phyloP scores from a whole-genome alignment of 148 eudicot genomes.

The Pharnaceum exiguum region DNA sequence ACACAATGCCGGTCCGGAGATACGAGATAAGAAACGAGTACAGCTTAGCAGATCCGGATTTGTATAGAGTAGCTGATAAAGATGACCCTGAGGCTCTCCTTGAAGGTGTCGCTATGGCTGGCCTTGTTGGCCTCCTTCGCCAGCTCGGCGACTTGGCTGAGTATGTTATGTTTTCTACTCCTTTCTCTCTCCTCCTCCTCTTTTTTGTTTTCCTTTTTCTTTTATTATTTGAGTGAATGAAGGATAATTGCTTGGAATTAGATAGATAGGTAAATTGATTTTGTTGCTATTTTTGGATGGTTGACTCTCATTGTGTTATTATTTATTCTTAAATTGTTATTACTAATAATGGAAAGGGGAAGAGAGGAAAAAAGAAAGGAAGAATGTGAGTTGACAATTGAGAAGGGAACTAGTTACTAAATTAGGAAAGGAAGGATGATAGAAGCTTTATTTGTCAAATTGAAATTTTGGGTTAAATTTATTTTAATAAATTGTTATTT shows the following conservation, averaged over 20 bases:
- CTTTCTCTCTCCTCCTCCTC: neutral
- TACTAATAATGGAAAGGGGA: neutral
- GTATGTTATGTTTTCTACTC: slow-evolving; percentile 33
- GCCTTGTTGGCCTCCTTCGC: slow-evolving; percentile 89
- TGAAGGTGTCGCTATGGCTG: slow-evolving; percentile 98
- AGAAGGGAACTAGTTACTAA: too few relatives aligned
- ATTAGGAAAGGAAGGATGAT: too few relatives aligned
- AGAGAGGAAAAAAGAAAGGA: neutral
- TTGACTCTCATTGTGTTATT: neutral
- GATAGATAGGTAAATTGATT: neutral
- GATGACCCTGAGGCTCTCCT: slow-evolving; percentile 97
- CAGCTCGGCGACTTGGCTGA: slow-evolving; percentile 98
- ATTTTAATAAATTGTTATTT: too few relatives aligned
- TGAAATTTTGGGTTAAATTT: too few relatives aligned
- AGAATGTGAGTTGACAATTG: too few relatives aligned
- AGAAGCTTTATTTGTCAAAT: too few relatives aligned
- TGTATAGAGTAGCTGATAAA: slow-evolving; percentile 73
- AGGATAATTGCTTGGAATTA: neutral
- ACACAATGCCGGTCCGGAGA: slow-evolving; percentile 82
- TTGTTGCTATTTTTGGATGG: neutral
- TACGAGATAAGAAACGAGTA: slow-evolving; percentile 76
- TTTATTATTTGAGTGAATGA: neutral
- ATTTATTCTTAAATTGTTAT: neutral
- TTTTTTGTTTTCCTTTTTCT: neutral
- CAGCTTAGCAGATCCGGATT: slow-evolving; percentile 85